Conservation (phyloP, 2,329 filamentous ascomycete species). For the Alternaria panax region DNA sequence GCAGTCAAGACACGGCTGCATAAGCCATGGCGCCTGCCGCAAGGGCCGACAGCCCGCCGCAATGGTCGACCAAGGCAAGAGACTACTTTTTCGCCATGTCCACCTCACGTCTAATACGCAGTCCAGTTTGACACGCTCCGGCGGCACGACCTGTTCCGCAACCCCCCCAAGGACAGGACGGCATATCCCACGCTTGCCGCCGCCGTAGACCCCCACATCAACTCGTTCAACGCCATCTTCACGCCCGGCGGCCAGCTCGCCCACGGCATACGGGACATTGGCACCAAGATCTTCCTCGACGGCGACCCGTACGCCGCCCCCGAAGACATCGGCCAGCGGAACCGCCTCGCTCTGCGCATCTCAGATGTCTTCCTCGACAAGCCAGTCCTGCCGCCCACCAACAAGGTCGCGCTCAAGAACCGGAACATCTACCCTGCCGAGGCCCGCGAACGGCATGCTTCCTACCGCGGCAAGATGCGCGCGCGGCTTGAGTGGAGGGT, state of each 20-base stretch:
- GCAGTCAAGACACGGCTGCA: background rate
- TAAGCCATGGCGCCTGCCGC: slow-evolving; percentile 41
- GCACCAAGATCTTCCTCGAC: slow-evolving; percentile 85
- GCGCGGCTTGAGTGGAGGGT: slow-evolving; percentile 84
- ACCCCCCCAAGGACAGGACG: slow-evolving; percentile 85
- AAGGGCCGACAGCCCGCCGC: slow-evolving; percentile 53
- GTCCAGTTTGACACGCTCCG: slow-evolving; percentile 76
- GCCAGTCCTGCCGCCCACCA: slow-evolving; percentile 77
- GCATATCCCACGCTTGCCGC: slow-evolving; percentile 87
- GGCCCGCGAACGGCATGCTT: slow-evolving; percentile 90
- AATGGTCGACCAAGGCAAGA: slow-evolving; percentile 74
- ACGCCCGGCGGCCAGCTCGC: slow-evolving; percentile 74
- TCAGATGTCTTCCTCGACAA: slow-evolving; percentile 85
- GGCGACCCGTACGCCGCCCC: slow-evolving; percentile 64
- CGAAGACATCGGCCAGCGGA: slow-evolving; percentile 69
- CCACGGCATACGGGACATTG: slow-evolving; percentile 85
- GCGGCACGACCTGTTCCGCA: slow-evolving; percentile 85
- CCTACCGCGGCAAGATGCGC: slow-evolving; percentile 86
- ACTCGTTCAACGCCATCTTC: slow-evolving; percentile 94
- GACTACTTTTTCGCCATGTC: background rate
- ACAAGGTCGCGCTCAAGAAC: slow-evolving; percentile 80
- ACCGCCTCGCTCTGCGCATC: slow-evolving; percentile 78
- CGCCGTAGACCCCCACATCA: slow-evolving; percentile 89
- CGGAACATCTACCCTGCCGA: slow-evolving; percentile 90
- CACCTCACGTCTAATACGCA: background rate